Evolutionary conservation across 768 basidiomycete species (phyloP).

Genomic region (Agaricus bisporus): DNA sequence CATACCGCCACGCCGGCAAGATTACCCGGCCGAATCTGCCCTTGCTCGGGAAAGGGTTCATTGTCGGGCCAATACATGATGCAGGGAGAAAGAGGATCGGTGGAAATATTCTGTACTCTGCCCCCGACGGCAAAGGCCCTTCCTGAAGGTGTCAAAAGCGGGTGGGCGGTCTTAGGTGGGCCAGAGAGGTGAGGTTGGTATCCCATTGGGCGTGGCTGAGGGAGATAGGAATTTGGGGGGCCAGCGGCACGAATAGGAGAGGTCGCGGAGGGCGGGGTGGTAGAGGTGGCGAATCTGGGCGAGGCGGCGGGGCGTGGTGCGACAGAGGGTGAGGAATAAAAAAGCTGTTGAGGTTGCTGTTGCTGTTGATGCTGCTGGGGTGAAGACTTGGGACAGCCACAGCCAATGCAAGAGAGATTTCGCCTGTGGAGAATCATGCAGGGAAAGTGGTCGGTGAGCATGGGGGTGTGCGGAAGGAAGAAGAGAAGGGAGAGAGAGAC

Average conservation of each 20-base stretch:
- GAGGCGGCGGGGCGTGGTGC: conserved; percentile 9
- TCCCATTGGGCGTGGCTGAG: conserved; percentile 10
- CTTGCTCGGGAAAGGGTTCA: conserved; percentile 73
- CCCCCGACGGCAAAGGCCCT: conserved; percentile 72
- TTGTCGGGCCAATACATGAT: conserved; percentile 93
- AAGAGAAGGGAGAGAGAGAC: conserved; percentile 9
- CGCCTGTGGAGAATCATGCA: conserved; percentile 57
- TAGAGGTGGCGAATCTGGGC: conserved; percentile 15
- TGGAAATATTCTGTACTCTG: conserved; percentile 73
- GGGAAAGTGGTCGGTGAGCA: conserved; percentile 43
- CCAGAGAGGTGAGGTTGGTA: conserved; percentile 12
- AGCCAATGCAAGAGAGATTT: conserved; percentile 72
- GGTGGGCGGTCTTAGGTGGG: conserved; percentile 46
- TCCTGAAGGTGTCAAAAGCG: conserved; percentile 79
- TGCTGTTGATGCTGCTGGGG: conserved; percentile 10
- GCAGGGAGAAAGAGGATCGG: conserved; percentile 65
- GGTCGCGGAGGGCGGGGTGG: neutral
- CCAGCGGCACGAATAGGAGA: neutral
- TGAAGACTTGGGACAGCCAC: conserved; percentile 53
- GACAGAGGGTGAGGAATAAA: conserved; percentile 4
- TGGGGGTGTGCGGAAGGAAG: conserved; percentile 11
- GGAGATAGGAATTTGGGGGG: neutral
- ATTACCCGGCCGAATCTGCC: conserved; percentile 64
- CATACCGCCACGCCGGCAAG: conserved; percentile 50
- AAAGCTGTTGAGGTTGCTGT: conserved; percentile 19